Base-by-base conservation (phyloP, 108 stramenopile species). In the Aureococcus anophagefferens region DNA sequence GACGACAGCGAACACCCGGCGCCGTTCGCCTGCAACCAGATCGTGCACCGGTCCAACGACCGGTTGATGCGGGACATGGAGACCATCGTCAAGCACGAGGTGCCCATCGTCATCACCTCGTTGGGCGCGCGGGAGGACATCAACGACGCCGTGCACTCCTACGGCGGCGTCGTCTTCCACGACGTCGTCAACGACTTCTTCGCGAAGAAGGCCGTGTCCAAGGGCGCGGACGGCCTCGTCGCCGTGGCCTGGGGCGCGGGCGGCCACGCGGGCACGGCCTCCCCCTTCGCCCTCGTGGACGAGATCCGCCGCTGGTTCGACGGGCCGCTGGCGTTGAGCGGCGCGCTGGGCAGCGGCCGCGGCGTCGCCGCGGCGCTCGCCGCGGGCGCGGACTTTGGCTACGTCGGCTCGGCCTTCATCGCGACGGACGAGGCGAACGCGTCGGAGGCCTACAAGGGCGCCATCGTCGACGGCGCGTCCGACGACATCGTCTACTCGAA, bases 51-150 rank as follows among this genome's bases (percentile, higher is more conserved):
- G 51, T 59, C 51, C 21, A 59, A 59, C 51, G 25, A 3, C 1
- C 51, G 51, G 3, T 25, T 59, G 3, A 59, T 59, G 51, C 51
- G 13, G 7, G 51, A 59, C 51, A 59, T 59, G 51, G 51, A 59
- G 25, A 11, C 13, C 21, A 59, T 59, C 1, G 51, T 59, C 3
- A 59, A 59, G 51, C 51, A 59, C 25, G 51, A 59, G 25, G 51
- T 59, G 51, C 51, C 51, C 51, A 25, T 59, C 51, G 51, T 59
- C 51, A 59, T 59, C 51, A 59, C 51, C 21, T 59, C 51, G 51
- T 25, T 59, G 21, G 51, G 51, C 25, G 51, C 51, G 21, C 4
- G 25, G 51, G 7, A 3, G 21, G 51, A 59, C 7, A 25, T 59
- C 3, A 59, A 59, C 25, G 25, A 59, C 1, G 51, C 51, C 21